Percentiles rank a stretch among this genome's conserved stretches.
Evolutionary conservation across 768 basidiomycete species (phyloP).

Genomic region (Pleurotus djamor): DNA sequence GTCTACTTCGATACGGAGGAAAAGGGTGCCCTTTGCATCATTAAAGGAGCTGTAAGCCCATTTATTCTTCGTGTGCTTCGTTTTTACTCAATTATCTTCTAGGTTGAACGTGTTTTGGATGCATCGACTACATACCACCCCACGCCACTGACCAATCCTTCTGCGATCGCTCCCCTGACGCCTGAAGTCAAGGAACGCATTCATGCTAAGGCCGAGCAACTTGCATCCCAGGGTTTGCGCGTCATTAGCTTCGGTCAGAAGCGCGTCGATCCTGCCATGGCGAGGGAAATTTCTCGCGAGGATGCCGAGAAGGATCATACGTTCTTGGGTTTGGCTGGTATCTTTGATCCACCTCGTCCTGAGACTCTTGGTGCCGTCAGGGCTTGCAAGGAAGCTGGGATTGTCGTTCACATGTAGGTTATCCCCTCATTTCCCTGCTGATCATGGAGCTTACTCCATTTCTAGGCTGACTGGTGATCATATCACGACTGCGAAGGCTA

Average conservation of each 20-base stretch:
- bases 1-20: conserved; percentile 28
- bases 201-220: conserved; percentile 23
- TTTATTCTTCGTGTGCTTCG: neutral
- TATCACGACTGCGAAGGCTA: conserved; percentile 50
- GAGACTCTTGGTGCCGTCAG: conserved; percentile 50
- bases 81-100: neutral
- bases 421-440: neutral
- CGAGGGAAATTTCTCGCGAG: conserved; percentile 31
- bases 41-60: conserved; percentile 33
- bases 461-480: conserved; percentile 55
- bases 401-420: conserved; percentile 41
- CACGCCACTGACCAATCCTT: conserved; percentile 17
- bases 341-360: conserved; percentile 56
- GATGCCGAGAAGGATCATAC: conserved; percentile 44
- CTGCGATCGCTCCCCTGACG: conserved; percentile 22
- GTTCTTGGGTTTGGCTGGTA: conserved; percentile 52
- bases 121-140: conserved; percentile 33
- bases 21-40: conserved; percentile 21
- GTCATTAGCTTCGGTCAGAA: conserved; percentile 34
- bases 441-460: conserved; percentile 4
- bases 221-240: conserved; percentile 37
- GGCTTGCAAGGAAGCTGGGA: conserved; percentile 48
- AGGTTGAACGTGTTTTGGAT: conserved; percentile 50
- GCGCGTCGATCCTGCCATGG: conserved; percentile 13
- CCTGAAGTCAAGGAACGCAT: conserved; percentile 19